A percentile compares a stretch with the other conserved stretches of the same genome.
phyloP scores from a whole-genome alignment of 2,329 filamentous ascomycete genomes.

The Microsporum audouinii region DNA sequence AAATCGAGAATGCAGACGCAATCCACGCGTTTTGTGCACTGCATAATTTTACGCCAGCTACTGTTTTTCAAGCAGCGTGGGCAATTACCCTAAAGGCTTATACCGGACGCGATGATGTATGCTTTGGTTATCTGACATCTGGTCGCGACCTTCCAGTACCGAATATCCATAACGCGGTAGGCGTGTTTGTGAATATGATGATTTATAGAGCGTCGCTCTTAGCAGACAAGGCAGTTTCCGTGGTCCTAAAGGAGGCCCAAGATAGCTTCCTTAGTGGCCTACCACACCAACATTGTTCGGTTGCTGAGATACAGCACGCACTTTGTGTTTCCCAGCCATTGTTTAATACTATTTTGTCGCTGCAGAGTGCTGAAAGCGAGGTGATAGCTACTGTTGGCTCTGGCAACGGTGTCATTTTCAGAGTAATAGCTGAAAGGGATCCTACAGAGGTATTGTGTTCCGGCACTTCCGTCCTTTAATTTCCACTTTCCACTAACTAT shows the following conservation, averaged over 20 bases:
- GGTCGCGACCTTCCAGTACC: conserved; percentile 42
- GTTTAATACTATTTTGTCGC: conserved; percentile 9
- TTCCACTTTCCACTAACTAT: background rate
- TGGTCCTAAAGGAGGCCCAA: conserved; percentile 45
- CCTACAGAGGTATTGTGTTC: conserved; percentile 7
- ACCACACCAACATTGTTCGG: conserved; percentile 47
- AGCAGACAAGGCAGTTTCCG: conserved; percentile 25
- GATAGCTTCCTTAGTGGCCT: conserved; percentile 43
- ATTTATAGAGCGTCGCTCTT: conserved; percentile 27
- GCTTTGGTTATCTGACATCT: conserved; percentile 45
- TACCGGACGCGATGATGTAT: conserved; percentile 38
- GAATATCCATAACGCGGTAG: conserved; percentile 30
- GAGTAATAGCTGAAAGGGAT: background rate
- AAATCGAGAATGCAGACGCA: conserved; percentile 3
- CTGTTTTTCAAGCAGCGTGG: conserved; percentile 43
- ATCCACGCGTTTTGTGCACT: conserved; percentile 7
- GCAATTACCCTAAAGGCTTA: conserved; percentile 40
- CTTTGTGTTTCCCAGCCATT: background rate
- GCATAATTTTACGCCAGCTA: conserved; percentile 33
- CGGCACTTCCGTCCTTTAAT: background rate
- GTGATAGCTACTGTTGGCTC: background rate
- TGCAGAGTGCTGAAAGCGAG: conserved; percentile 1
- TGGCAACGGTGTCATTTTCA: background rate
- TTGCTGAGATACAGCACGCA: conserved; percentile 34
- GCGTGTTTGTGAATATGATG: conserved; percentile 31